phyloP scores from a whole-genome alignment of 805 yeast species.

The Kuraishia piskuri region DNA sequence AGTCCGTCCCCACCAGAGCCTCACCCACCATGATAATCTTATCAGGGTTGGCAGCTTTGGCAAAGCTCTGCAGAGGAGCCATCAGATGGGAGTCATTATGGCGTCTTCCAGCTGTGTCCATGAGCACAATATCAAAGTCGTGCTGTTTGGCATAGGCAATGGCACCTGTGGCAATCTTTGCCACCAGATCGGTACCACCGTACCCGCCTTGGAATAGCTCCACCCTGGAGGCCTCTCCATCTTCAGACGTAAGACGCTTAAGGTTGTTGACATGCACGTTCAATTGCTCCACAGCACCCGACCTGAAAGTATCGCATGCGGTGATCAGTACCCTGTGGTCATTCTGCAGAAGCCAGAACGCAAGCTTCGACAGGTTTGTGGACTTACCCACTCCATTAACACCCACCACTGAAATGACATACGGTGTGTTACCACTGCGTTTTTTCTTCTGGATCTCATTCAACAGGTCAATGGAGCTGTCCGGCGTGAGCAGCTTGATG shows the following conservation, averaged over 20 bases:
- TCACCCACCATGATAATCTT: slow-evolving; percentile 98
- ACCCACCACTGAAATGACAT: slow-evolving; percentile 95
- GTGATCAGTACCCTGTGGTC: slow-evolving; percentile 80
- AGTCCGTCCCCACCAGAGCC: slow-evolving; percentile 95
- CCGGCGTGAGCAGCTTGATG: slow-evolving; percentile 80
- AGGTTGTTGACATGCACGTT: slow-evolving; percentile 88
- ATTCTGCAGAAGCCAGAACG: slow-evolving; percentile 92
- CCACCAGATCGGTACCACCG: slow-evolving; percentile 92
- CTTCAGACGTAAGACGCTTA: slow-evolving; percentile 49
- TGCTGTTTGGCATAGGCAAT: slow-evolving; percentile 67
- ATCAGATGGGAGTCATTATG: slow-evolving; percentile 90
- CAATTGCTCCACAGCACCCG: slow-evolving; percentile 98
- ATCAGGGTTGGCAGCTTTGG: slow-evolving; percentile 91
- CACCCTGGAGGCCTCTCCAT: slow-evolving; percentile 35
- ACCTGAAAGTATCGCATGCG: slow-evolving; percentile 96
- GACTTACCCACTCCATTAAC: slow-evolving; percentile 98
- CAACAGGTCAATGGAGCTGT: slow-evolving; percentile 78
- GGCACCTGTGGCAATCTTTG: slow-evolving; percentile 87
- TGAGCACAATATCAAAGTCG: slow-evolving; percentile 73
- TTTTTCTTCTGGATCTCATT: slow-evolving; percentile 61
- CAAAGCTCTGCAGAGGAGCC: slow-evolving; percentile 94
- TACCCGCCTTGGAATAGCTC: slow-evolving; percentile 92
- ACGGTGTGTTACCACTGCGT: slow-evolving; percentile 44
- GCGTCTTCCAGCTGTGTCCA: slow-evolving; percentile 97
- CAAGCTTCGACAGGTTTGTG: slow-evolving; percentile 87